Base-by-base conservation (phyloP, 805 yeast species). In the Clavispora vitiphila region DNA sequence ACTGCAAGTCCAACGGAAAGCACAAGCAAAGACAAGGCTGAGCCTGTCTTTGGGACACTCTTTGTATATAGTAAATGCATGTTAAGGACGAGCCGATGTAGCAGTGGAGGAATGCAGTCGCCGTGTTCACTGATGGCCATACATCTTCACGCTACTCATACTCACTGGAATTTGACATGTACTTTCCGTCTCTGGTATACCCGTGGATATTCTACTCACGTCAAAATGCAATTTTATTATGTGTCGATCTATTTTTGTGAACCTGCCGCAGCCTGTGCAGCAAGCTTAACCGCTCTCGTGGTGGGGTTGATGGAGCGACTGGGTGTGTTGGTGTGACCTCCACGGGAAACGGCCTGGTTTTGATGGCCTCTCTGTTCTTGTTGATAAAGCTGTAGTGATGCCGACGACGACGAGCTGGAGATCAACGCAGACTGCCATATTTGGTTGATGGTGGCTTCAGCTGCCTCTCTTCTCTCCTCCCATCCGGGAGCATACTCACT, bases 1-100 rank as follows among this genome's bases (percentile, higher is more conserved):
- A 86, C 60, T 91, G 99, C 74, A 93, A 90, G 63, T 74, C 93
- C 37, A 87, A 90, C 61, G 88, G 89, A 48, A 88, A 87, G 52
- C 56, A 52, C 38, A 52, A 52, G 45, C 56, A 52, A 32, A 50
- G 55, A 47, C 56, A 52, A 32, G 56, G 56, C 4, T 52, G 31
- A 30, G 19, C 18, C 31, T 16, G 18, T 29, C 32, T 29, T 29
- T 32, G 35, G 35, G 15, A 20, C 9, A 21, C 31, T 22, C 12
- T 24, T 39, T 34, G 37, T 38, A 38, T 21, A 34, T 34, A 27
- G 41, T 34, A 19, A 19, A 23, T 32, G 31, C 24, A 20, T 18
- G 35, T 39, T 26, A 24, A 21, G 21, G 19, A n/a, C 20, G 18
- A n/a, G 16, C 8, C 15, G 24, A 18, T 23, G 30, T 14, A 22